These are phyloP conservation scores for Dendrothele bispora DNA, from an alignment of 768 basidiomycete genomes.

Conservation along the genomic window DNA sequence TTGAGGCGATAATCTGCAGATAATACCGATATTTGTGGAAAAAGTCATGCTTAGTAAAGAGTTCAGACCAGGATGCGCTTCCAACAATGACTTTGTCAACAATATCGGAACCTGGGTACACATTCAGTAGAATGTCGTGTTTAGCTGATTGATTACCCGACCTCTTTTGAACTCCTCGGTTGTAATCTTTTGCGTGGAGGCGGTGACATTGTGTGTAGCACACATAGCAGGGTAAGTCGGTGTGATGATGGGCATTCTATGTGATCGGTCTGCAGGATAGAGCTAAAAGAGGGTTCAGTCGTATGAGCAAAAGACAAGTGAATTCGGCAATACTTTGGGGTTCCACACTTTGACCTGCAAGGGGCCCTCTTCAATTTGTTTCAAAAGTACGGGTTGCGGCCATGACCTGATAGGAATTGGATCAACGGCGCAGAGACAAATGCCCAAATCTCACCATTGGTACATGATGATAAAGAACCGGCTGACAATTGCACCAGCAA, in stretches of 20 bases:
- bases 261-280: conserved; percentile 90
- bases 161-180: conserved; percentile 95
- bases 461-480: conserved; percentile 99
- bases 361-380: conserved; percentile 95
- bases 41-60: conserved; percentile 96
- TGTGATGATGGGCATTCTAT: conserved; percentile 99
- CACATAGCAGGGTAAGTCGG: conserved; percentile 99
- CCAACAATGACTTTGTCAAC: conserved; percentile 90
- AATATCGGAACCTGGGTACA: conserved; percentile 75
- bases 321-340: conserved; percentile 63
- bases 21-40: conserved; percentile 97
- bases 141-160: conserved; percentile 21
- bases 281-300: conserved; percentile 47
- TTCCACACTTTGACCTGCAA: conserved; percentile 97
- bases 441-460: conserved; percentile 75
- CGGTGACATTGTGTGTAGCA: conserved; percentile 96
- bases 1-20: conserved; percentile 92
- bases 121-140: background rate
- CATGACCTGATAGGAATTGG: conserved; percentile 68
- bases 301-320: background rate
- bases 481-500: conserved; percentile 93
- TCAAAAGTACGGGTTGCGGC: conserved; percentile 97
- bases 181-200: conserved; percentile 94
- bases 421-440: background rate
- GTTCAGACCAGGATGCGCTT: conserved; percentile 83